A percentile compares a stretch with the other conserved stretches of the same genome.
Conservation (phyloP, 164 flowering plant genomes). For the Dillenia turbinata region DNA sequence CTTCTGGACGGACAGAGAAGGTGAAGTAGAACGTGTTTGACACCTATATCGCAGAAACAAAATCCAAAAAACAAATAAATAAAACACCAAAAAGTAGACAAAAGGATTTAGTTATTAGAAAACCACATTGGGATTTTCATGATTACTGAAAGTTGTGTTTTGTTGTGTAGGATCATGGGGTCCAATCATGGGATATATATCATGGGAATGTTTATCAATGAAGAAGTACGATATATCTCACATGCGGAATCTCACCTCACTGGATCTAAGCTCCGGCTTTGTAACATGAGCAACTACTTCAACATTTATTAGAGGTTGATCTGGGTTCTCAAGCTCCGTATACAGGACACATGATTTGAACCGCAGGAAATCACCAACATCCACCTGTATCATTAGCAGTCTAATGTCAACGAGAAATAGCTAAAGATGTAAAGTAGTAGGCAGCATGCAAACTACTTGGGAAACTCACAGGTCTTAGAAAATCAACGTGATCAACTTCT, state of each 20-base stretch:
- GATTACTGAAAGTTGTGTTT: too few species aligned
- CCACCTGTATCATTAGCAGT: constrained; percentile 54
- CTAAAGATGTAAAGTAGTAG: too few species aligned
- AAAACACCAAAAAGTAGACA: too few species aligned
- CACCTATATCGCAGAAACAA: constrained; percentile 27
- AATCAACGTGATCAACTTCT: constrained; percentile 95
- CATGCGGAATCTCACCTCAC: constrained; percentile 51
- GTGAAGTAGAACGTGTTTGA: constrained; percentile 92
- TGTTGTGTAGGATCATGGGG: too few species aligned
- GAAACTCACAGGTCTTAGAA: constrained; percentile 74
- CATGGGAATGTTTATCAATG: too few species aligned
- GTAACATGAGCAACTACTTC: constrained; percentile 93
- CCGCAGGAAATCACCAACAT: constrained; percentile 88
- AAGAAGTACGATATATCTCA: too few species aligned
- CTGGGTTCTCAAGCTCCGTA: constrained; percentile 61
- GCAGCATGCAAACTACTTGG: too few species aligned
- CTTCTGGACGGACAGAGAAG: constrained; percentile 68
- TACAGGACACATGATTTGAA: constrained; percentile 75
- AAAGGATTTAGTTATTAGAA: too few species aligned
- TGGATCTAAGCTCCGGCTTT: constrained; percentile 74
- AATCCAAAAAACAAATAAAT: too few species aligned
- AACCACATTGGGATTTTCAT: too few species aligned
- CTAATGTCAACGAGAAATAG: too few species aligned
- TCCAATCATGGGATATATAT: too few species aligned
- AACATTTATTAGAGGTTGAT: constrained; percentile 65